phyloP scores from a whole-genome alignment of 306 rosid genomes.

The Lagenaria siceraria region DNA sequence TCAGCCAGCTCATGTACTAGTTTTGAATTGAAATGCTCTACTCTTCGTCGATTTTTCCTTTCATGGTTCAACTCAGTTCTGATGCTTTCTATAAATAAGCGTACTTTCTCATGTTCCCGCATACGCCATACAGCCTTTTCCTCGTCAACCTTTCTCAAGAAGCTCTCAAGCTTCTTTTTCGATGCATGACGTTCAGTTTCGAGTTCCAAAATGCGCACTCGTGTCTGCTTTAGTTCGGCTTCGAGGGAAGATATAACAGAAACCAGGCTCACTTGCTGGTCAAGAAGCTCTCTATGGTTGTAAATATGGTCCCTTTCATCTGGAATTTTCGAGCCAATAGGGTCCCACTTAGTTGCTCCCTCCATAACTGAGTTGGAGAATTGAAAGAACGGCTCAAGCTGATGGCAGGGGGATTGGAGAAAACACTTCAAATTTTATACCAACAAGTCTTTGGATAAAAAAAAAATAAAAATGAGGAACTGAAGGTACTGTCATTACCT shows the following conservation, averaged over 20 bases:
- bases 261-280: slow-evolving; percentile 51
- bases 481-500: slow-evolving; percentile 27
- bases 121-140: slow-evolving; percentile 72
- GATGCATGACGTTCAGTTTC: slow-evolving; percentile 67
- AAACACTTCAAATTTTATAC: background rate
- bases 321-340: slow-evolving; percentile 42
- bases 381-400: slow-evolving; percentile 47
- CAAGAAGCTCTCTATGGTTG: slow-evolving; percentile 48
- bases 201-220: slow-evolving; percentile 57
- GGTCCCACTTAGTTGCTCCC: slow-evolving; percentile 92
- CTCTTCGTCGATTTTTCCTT: slow-evolving; percentile 69
- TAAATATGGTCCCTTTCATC: slow-evolving; percentile 47
- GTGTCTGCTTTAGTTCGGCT: slow-evolving; percentile 72
- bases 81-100: slow-evolving; percentile 57
- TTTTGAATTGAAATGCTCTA: slow-evolving; percentile 68
- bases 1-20: slow-evolving; percentile 81
- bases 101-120: slow-evolving; percentile 90
- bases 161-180: slow-evolving; percentile 72
- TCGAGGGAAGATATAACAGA: slow-evolving; percentile 67
- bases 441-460: background rate
- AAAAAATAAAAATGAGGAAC: background rate
- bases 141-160: slow-evolving; percentile 65
- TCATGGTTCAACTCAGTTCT: slow-evolving; percentile 62
- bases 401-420: background rate
- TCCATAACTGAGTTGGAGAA: slow-evolving; percentile 64